Percentiles rank a stretch among this genome's conserved stretches.
These are phyloP conservation scores for Leccinum boreale DNA, from an alignment of 768 basidiomycete genomes.

Conservation along the genomic window DNA sequence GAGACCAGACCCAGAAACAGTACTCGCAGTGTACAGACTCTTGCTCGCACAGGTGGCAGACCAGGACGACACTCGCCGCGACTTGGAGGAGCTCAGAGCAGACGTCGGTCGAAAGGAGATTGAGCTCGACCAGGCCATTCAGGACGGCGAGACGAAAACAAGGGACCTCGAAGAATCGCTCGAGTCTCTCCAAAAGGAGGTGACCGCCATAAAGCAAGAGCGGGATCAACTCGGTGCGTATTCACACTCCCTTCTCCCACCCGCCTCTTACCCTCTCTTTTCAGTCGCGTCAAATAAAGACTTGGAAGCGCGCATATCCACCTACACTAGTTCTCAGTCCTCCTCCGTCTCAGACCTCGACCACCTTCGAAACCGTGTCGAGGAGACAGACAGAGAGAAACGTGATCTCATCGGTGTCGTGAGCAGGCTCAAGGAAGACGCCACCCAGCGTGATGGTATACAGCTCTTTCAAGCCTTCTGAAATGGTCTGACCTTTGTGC, in stretches of 20 bases:
- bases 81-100: constrained; percentile 69
- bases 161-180: constrained; percentile 55
- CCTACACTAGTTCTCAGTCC: constrained; percentile 55
- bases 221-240: constrained; percentile 63
- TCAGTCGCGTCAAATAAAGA: constrained; percentile 44
- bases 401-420: constrained; percentile 82
- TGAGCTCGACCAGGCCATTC: constrained; percentile 80
- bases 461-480: not conserved
- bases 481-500: not conserved
- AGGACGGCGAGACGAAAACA: constrained; percentile 65
- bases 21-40: constrained; percentile 61
- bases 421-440: constrained; percentile 78
- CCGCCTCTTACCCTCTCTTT: constrained; percentile 10
- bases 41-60: constrained; percentile 55
- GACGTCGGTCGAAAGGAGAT: constrained; percentile 70
- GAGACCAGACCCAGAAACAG: constrained; percentile 53
- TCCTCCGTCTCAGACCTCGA: constrained; percentile 63
- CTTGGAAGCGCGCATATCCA: constrained; percentile 54
- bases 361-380: constrained; percentile 53
- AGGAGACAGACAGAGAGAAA: constrained; percentile 86
- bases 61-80: constrained; percentile 52
- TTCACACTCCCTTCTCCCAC: constrained; percentile 1
- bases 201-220: constrained; percentile 55
- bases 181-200: constrained; percentile 52
- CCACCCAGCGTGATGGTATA: constrained; percentile 70